Conservation (phyloP, 1,284 basidiomycete species). For the Heterobasidion irregulare region DNA sequence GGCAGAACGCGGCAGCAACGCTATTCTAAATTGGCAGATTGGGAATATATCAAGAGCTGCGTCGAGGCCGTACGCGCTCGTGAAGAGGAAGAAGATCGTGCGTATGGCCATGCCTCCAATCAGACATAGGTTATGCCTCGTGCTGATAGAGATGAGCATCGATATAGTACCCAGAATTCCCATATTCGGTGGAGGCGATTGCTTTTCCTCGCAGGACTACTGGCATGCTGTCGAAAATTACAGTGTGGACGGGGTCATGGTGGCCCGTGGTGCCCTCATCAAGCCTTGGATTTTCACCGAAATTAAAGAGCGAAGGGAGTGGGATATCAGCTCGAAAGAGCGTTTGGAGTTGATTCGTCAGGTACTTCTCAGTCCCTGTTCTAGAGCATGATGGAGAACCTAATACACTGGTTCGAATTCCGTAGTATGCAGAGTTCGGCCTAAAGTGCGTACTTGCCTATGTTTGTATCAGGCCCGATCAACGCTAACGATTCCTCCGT, state of each 20-base stretch:
- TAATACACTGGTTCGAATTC: too few species aligned
- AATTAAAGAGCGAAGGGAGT: constrained; percentile 85
- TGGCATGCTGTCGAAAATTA: constrained; percentile 70
- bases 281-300: constrained; percentile 98
- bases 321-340: constrained; percentile 92
- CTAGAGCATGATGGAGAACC: too few species aligned
- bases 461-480: not conserved
- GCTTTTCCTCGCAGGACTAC: constrained; percentile 83
- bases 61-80: constrained; percentile 77
- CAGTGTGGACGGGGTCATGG: constrained; percentile 92
- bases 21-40: constrained; percentile 83
- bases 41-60: constrained; percentile 86
- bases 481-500: not conserved
- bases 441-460: constrained; percentile 38
- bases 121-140: constrained; percentile 1
- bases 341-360: constrained; percentile 82
- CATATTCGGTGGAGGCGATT: constrained; percentile 95
- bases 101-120: constrained; percentile 19
- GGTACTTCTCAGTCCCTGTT: constrained; percentile 30
- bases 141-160: not conserved
- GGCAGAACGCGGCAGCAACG: constrained; percentile 89
- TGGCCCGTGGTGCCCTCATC: constrained; percentile 90
- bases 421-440: constrained; percentile 75
- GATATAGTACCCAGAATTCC: constrained; percentile 72
- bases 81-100: constrained; percentile 70